phyloP scores from a whole-genome alignment of 2,329 filamentous ascomycete genomes.

The Ramularia collo-cygni region DNA sequence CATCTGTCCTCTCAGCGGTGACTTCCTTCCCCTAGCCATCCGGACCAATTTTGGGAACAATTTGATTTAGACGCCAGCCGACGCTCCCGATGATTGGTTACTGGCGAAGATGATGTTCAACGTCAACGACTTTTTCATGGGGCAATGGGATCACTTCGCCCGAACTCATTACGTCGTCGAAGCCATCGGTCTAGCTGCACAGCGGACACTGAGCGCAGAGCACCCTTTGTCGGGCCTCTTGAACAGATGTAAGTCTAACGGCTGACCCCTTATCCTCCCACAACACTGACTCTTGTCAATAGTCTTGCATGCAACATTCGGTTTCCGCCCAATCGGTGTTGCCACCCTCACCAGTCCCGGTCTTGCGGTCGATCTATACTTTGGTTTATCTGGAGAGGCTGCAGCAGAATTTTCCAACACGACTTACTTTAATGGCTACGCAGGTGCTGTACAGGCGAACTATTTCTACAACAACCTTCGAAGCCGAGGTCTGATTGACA shows the following conservation, averaged over 20 bases:
- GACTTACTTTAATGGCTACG: conserved; percentile 12
- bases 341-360: conserved; percentile 14
- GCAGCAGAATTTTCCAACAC: conserved; percentile 11
- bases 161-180: conserved; percentile 41
- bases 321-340: conserved; percentile 17
- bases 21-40: conserved; percentile 46
- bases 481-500: conserved; percentile 37
- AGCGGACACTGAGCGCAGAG: conserved; percentile 40
- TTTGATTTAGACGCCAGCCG: conserved; percentile 43
- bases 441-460: conserved; percentile 30
- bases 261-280: not conserved
- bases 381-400: conserved; percentile 10
- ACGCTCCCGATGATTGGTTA: conserved; percentile 42
- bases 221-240: conserved; percentile 41
- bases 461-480: conserved; percentile 37
- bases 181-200: conserved; percentile 39
- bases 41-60: conserved; percentile 39
- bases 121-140: conserved; percentile 42
- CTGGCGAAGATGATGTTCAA: conserved; percentile 48
- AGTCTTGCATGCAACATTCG: conserved; percentile 22
- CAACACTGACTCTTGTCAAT: conserved; percentile 1
- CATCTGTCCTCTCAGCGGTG: conserved; percentile 33
- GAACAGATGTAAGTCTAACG: conserved; percentile 29
- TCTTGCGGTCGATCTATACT: conserved; percentile 23
- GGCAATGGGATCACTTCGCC: conserved; percentile 40